phyloP scores from a whole-genome alignment of 768 basidiomycete species.

The Tulasnella sp. region DNA sequence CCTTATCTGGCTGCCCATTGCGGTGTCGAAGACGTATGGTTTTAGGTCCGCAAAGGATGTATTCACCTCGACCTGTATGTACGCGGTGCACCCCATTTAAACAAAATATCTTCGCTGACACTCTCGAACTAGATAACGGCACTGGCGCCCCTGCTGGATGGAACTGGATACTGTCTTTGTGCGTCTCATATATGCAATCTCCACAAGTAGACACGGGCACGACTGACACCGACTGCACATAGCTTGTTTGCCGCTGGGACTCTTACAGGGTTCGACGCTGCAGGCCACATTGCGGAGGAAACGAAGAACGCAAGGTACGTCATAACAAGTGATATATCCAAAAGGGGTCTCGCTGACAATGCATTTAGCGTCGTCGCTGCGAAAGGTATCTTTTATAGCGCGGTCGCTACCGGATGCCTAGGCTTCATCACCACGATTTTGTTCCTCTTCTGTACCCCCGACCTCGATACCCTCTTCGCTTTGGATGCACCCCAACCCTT shows the following conservation, averaged over 20 bases:
- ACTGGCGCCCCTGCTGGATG: conserved; percentile 77
- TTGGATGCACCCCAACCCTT: conserved; percentile 83
- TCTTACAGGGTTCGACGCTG: conserved; percentile 83
- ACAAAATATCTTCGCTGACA: background rate
- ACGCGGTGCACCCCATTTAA: background rate
- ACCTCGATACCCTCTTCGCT: conserved; percentile 61
- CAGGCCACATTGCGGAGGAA: conserved; percentile 81
- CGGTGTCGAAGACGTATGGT: conserved; percentile 79
- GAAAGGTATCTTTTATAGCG: conserved; percentile 69
- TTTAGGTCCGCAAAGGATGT: conserved; percentile 76
- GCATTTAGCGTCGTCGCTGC: conserved; percentile 55
- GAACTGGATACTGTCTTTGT: conserved; percentile 91
- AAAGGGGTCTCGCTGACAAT: too few species aligned
- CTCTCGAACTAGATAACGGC: conserved; percentile 58
- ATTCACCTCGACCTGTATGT: conserved; percentile 66
- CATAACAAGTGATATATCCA: background rate
- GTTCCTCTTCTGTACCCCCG: conserved; percentile 76
- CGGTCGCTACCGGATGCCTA: conserved; percentile 64
- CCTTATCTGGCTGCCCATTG: conserved; percentile 86
- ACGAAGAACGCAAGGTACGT: conserved; percentile 64
- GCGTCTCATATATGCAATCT: conserved; percentile 22
- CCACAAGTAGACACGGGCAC: background rate
- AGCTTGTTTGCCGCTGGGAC: conserved; percentile 82
- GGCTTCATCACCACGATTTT: conserved; percentile 70
- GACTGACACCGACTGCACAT: background rate